Evolutionary conservation across 345 rosid species (phyloP), one percentile per base, ranked within the genome.

Genomic region (Gossypium bickii): DNA sequence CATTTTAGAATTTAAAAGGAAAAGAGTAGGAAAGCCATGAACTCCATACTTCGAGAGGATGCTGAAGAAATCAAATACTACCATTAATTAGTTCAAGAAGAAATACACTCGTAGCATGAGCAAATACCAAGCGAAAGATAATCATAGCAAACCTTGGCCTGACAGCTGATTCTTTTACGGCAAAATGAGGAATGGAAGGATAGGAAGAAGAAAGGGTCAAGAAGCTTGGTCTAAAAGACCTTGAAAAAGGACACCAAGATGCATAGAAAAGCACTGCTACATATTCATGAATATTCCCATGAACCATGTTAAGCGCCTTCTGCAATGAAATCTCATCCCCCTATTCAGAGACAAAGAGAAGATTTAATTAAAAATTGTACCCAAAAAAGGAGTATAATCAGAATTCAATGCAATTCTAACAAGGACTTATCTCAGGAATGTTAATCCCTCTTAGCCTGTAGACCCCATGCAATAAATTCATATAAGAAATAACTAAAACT

Each of bases 211-310:
- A 81, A 49, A 95, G 78, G 74, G 86, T 53, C 67, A 89, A 85
- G 74, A 95, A 93, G 55, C 83, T 83, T 3, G 97, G 98, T 51
- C 91, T 84, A 65, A 95, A 86, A 13, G 76, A 78, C 74, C 87
- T 80, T 2, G 99, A 95, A 78, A 95, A 95, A 41, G 97, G 99
- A 80, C 99, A 95, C 98, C 98, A 92, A 2, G 94, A 89, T 65
- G 98, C 97, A 78, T 91, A 92, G 79, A 94, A 94, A 65, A 94
- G 92, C 83, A 92, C 84, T 16, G 98, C 96, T 70, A 89, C 97
- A 65, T 86, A 89, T 34, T 81, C 82, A 70, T 83, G 78, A 43
- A 85, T 80, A 48, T 85, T 81, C 85, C 78, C 81, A 77, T 89
- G 82, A 73, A 92, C 86, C 83, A 92, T 81, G 80, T 78, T 88